Percentiles rank a stretch among this genome's conserved stretches.
Evolutionary conservation across 768 basidiomycete genomes (phyloP).

Genomic region (Pleurotus ostreatus): DNA sequence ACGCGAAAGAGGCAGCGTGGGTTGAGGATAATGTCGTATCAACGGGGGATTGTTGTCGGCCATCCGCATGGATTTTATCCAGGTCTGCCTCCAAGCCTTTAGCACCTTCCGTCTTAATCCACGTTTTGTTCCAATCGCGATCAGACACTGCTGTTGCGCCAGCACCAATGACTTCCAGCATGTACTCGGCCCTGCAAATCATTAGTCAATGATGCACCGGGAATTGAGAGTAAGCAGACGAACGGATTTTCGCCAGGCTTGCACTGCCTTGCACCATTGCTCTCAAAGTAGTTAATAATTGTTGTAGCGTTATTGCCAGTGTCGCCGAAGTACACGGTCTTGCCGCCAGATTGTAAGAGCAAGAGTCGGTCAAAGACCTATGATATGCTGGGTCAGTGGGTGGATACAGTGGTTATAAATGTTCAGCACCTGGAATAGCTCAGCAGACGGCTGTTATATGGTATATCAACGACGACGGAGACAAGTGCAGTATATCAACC

Average conservation of each 20-base stretch:
- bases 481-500: background rate
- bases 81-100: slow-evolving; percentile 33
- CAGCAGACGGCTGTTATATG: slow-evolving; percentile 65
- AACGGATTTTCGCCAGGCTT: slow-evolving; percentile 71
- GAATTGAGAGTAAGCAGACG: slow-evolving; percentile 9
- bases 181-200: slow-evolving; percentile 48
- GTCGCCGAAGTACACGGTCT: slow-evolving; percentile 72
- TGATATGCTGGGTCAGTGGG: background rate
- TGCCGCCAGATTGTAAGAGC: slow-evolving; percentile 71
- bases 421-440: slow-evolving; percentile 55
- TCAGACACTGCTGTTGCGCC: slow-evolving; percentile 56
- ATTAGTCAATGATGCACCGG: background rate
- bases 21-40: slow-evolving; percentile 32
- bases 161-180: slow-evolving; percentile 75
- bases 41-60: slow-evolving; percentile 36
- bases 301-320: slow-evolving; percentile 60
- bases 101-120: slow-evolving; percentile 50
- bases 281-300: slow-evolving; percentile 72
- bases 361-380: slow-evolving; percentile 71
- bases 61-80: slow-evolving; percentile 43
- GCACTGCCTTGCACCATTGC: slow-evolving; percentile 62
- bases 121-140: slow-evolving; percentile 54
- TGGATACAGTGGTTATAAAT: no score
- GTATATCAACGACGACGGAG: background rate
- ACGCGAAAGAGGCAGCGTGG: slow-evolving; percentile 51